Base-by-base conservation (phyloP, 345 rosid species). In the Noccaea caerulescens region DNA sequence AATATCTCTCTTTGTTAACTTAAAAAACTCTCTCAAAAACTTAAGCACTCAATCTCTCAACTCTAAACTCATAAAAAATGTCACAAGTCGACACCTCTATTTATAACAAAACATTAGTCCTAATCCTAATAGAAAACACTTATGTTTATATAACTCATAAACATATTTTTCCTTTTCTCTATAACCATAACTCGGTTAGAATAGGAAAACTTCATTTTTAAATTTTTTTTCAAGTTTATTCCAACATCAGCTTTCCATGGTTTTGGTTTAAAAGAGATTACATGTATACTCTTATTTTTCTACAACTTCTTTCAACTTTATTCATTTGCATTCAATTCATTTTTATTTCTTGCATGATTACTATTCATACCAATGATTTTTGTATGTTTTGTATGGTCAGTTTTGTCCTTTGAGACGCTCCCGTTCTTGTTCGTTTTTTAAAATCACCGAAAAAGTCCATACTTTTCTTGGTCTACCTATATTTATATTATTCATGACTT, bases 371-470 rank as follows among this genome's bases (percentile, higher is more conserved):
- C 62, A 51, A 71, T 71, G 68, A 71, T 42, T 61, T 42, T 38
- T 70, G 41, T 59, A 16, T 47, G 50, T 58, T 50, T 71, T 61
- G 14, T 41, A 51, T 42, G 60, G 45, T 61, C 53, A 61, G 37
- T 61, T 71, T 44, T 60, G 51, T 41, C 68, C 13, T 18, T 32
- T 11, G 44, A 50, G 52, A 60, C 43, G 52, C 59, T 38, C 68
- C 25, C 23, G 50, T 61, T 59, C 68, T 49, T 49, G 59, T 50
- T 62, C 12, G 16, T 71, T 59, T 62, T 25, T 47, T 54, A 34
- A 20, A 51, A 62, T 34, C 69, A 62, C 63, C 76, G 46, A 46
- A 62, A 45, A 53, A 43, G 13, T 52, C 60, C 69, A 71, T 61
- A 61, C 69, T 62, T 42, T 71, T 62, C 50, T 43, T 62, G 46